These are phyloP conservation scores for Solanum paucissectum DNA, from an alignment of 257 asterid species.

Conservation along the genomic window DNA sequence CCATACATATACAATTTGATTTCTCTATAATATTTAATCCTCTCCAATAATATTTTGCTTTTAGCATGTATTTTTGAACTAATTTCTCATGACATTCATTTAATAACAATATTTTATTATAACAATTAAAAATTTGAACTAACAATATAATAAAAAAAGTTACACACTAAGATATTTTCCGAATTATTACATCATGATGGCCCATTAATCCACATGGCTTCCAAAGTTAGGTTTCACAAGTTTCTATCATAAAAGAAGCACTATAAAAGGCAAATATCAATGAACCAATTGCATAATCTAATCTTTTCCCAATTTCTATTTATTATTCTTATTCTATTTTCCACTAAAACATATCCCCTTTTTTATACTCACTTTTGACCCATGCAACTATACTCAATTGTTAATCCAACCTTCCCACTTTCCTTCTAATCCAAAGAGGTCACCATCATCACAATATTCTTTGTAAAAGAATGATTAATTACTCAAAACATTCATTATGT, in stretches of 20 bases:
- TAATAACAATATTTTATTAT: neutral
- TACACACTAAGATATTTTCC: neutral
- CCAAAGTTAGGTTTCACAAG: neutral
- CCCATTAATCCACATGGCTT: neutral
- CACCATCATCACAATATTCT: neutral
- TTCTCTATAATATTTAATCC: neutral
- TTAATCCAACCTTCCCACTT: neutral
- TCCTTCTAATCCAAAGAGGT: neutral
- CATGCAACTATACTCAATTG: neutral
- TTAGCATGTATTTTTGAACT: neutral
- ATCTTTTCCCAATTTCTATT: neutral
- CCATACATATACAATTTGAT: neutral
- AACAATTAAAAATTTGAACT: neutral
- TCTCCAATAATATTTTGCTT: neutral
- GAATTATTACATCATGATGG: neutral
- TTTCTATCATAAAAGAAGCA: neutral
- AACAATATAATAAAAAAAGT: neutral
- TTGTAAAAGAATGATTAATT: neutral
- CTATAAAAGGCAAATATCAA: neutral
- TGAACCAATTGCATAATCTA: neutral
- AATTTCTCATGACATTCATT: neutral
- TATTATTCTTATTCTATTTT: neutral
- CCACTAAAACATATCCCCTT: neutral
- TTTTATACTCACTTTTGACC: neutral
- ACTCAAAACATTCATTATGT: neutral